Evolutionary conservation across 139 green algal genomes (phyloP), one percentile per base, ranked within the genome.

Genomic region (Pleodorina starrii): DNA sequence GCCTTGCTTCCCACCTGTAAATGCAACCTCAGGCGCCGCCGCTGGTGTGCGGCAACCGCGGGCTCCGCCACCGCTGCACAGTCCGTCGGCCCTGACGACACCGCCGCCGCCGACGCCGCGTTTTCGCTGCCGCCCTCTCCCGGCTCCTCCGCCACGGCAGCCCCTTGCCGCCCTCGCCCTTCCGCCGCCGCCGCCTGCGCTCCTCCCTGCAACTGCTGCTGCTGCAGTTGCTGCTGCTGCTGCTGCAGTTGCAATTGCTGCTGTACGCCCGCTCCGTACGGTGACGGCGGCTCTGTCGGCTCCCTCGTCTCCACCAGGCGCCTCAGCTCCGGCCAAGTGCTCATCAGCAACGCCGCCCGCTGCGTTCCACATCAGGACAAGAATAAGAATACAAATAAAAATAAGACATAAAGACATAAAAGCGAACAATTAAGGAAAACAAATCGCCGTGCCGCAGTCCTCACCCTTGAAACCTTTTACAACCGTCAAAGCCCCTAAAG

Each of bases 241-340:
- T 82, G 27, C 19, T 66, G 46, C 46, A 44, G 29, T 11, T 66
- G 74, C 72, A 27, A 6, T 11, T 46, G 29, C 44, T 66, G 74
- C 74, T 27, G 74, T 46, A 14, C 10, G 42, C 3, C n/a, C n/a
- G 44, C 46, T n/a, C 1, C 44, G 1, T 36, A n/a, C n/a, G 36
- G 14, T 77, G 29, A 10, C 27, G 21, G 69, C 36, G 12, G 38
- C 69, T 36, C 14, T n/a, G 63, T 1, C 25, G 27, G 42, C 72
- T 36, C 0, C 9, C 9, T 6, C 10, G 74, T 27, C 76, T 57
- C 79, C 40, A 88, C 82, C 32, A 88, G 66, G 0, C 82, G 66
- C 16, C 44, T 32, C 82, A 88, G 32, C 82, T 88, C 82, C 40
- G 82, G 82, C 82, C 82, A 88, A 0, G 66, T 69, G 43, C 25